Evolutionary conservation across 2,329 filamentous ascomycete species (phyloP).

Genomic region (Curvularia verruculosa): DNA sequence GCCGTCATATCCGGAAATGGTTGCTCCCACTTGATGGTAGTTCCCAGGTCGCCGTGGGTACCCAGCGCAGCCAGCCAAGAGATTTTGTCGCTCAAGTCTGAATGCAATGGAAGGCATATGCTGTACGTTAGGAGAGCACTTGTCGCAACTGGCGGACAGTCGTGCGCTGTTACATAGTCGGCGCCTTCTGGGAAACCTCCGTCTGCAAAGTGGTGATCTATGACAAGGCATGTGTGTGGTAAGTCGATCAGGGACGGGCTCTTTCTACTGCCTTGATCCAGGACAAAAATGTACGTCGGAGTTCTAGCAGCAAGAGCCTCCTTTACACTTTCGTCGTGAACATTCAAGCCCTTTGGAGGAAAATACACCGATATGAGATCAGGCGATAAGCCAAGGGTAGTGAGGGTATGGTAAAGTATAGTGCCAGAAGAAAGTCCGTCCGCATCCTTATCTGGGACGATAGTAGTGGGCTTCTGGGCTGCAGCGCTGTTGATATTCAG

Average conservation of each 20-base stretch:
- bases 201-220: conserved; percentile 67
- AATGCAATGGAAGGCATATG: conserved; percentile 65
- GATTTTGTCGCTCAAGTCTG: conserved; percentile 56
- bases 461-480: conserved; percentile 59
- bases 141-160: conserved; percentile 69
- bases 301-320: conserved; percentile 57
- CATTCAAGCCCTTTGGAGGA: conserved; percentile 63
- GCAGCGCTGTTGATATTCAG: conserved; percentile 53
- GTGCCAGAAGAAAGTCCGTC: conserved; percentile 70
- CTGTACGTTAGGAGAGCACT: conserved; percentile 68
- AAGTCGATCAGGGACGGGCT: conserved; percentile 60
- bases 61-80: conserved; percentile 69
- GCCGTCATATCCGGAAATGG: conserved; percentile 70
- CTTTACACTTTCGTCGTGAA: conserved; percentile 63
- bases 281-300: conserved; percentile 65
- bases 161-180: conserved; percentile 65
- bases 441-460: conserved; percentile 72
- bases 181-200: conserved; percentile 64
- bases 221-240: conserved; percentile 61
- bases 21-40: conserved; percentile 67
- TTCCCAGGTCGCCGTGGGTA: conserved; percentile 71
- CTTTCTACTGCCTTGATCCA: conserved; percentile 68
- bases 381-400: conserved; percentile 62
- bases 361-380: conserved; percentile 64
- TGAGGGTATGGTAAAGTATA: conserved; percentile 66